Evolutionary conservation across 495 filamentous ascomycete genomes (phyloP).

Genomic region (Friedmanniomyces simplex): DNA sequence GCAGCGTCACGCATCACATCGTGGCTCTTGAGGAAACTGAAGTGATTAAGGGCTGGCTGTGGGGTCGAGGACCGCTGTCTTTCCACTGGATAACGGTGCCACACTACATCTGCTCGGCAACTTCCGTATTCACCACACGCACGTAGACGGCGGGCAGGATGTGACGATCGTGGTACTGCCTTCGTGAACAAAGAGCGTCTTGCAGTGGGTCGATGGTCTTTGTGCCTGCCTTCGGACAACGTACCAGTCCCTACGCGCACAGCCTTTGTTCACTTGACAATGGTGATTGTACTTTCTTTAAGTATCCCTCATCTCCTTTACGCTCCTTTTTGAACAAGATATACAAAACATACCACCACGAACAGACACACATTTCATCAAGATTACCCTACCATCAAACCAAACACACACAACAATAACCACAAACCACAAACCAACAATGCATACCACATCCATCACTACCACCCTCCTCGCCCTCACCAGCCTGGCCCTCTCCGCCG

Average conservation of each 20-base stretch:
- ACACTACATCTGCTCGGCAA: too few species aligned
- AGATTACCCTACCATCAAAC: not conserved
- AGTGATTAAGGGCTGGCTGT: too few species aligned
- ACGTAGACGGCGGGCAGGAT: too few species aligned
- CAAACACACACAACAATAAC: not conserved
- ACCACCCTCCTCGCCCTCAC: not conserved
- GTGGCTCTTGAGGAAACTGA: too few species aligned
- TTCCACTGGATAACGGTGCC: too few species aligned
- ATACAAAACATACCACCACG: not conserved
- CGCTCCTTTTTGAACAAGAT: not conserved
- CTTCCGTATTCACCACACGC: too few species aligned
- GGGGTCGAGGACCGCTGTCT: too few species aligned
- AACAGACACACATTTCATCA: not conserved
- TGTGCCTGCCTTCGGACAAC: not conserved
- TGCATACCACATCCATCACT: not conserved
- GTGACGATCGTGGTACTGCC: too few species aligned
- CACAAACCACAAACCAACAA: not conserved
- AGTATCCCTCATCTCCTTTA: not conserved
- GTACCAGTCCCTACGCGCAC: not conserved
- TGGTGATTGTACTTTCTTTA: not conserved
- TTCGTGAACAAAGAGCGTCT: too few species aligned
- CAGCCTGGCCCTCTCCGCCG: not conserved
- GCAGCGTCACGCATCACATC: too few species aligned
- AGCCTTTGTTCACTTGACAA: not conserved
- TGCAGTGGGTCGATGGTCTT: not conserved